phyloP scores from a whole-genome alignment of 352 stramenopile species.

The Globisporangium viniferum region DNA sequence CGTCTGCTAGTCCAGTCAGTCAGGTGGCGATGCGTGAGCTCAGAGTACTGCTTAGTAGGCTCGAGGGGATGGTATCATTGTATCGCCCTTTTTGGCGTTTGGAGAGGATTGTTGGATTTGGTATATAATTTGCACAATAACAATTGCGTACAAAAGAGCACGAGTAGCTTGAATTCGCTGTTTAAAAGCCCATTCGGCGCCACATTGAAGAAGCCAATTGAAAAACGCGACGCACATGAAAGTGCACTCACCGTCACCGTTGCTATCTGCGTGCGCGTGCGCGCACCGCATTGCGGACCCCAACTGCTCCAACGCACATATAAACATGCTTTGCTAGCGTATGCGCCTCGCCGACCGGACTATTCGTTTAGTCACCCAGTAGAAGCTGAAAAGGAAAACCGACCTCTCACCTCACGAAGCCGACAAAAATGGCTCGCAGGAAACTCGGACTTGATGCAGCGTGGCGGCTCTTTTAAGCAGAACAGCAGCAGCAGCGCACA shows the following conservation, averaged over 20 bases:
- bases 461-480: not conserved
- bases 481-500: no score
- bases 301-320: not conserved
- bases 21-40: no score
- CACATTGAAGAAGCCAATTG: not conserved
- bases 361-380: not conserved
- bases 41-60: no score
- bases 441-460: not conserved
- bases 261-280: not conserved
- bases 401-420: not conserved
- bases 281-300: not conserved
- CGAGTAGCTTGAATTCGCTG: not conserved
- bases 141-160: not conserved
- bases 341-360: not conserved
- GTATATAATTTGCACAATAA: not conserved
- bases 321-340: not conserved
- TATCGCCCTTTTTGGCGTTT: no score
- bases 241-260: not conserved
- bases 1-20: constrained; percentile 63
- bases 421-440: not conserved
- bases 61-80: no score
- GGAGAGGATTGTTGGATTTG: no score
- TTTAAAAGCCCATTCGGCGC: not conserved
- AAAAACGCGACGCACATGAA: not conserved
- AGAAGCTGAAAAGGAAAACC: not conserved